A percentile compares a stretch with the other conserved stretches of the same genome.
phyloP scores from a whole-genome alignment of 768 basidiomycete genomes.

The Mycena belliarum region DNA sequence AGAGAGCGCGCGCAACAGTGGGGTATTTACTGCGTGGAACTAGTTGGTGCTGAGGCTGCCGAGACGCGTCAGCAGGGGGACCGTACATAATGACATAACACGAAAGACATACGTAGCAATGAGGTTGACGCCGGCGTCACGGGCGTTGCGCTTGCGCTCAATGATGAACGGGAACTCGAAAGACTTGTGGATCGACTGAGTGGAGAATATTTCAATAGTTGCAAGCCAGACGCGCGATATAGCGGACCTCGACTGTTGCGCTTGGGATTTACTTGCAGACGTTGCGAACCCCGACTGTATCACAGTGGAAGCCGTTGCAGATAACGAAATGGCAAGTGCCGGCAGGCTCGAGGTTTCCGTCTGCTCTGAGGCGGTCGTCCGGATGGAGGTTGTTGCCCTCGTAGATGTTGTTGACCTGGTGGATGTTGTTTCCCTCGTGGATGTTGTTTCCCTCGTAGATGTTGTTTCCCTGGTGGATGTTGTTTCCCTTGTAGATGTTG shows the following conservation, averaged over 20 bases:
- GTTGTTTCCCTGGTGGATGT: no score
- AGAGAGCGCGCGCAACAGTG: background rate
- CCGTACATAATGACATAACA: background rate
- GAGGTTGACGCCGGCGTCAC: no score
- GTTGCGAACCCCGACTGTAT: no score
- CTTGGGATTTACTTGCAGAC: no score
- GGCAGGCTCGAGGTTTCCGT: background rate
- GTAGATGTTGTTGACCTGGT: background rate
- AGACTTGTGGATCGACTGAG: no score
- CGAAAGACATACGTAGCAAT: background rate
- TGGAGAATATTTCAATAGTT: no score
- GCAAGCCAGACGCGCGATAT: no score
- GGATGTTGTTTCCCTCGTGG: background rate
- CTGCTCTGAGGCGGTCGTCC: background rate
- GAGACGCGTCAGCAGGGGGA: background rate
- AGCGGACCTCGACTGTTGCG: no score
- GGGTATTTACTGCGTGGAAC: slow-evolving; percentile 1
- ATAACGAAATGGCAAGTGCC: background rate
- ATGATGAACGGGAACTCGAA: no score
- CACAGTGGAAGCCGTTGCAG: background rate
- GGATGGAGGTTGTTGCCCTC: background rate
- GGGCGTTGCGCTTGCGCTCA: no score
- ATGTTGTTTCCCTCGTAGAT: background rate
- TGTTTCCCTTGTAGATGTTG: no score
- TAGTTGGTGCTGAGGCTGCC: background rate